Evolutionary conservation across 805 yeast genomes (phyloP).

Genomic region (Naumovozyma dairenensis): DNA sequence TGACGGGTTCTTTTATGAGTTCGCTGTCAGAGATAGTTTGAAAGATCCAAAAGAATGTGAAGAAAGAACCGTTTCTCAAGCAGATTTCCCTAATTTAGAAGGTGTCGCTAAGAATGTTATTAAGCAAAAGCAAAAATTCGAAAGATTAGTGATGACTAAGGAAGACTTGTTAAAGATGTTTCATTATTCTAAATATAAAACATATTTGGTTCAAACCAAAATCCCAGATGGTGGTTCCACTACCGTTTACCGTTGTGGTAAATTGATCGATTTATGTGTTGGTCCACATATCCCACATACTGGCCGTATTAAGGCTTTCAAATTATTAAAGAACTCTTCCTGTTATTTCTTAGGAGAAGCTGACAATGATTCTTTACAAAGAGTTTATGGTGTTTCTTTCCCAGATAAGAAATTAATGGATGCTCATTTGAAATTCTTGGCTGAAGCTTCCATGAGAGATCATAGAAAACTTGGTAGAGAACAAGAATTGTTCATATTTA

Average conservation of each 20-base stretch:
- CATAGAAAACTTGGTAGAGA: constrained; percentile 95
- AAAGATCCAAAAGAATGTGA: constrained; percentile 51
- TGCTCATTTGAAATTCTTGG: constrained; percentile 86
- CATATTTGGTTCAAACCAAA: constrained; percentile 72
- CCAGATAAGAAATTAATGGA: constrained; percentile 96
- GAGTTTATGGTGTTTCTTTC: constrained; percentile 96
- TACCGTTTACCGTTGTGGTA: constrained; percentile 96
- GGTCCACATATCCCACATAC: constrained; percentile 99
- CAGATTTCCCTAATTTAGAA: constrained; percentile 79
- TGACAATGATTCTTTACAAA: constrained; percentile 87
- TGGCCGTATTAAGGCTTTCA: constrained; percentile 89
- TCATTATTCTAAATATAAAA: constrained; percentile 91
- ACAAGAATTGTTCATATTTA: constrained; percentile 90
- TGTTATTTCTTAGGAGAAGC: constrained; percentile 94
- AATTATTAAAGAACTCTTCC: constrained; percentile 88
- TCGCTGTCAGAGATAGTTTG: constrained; percentile 47
- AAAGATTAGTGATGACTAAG: constrained; percentile 84
- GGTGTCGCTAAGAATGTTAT: constrained; percentile 79
- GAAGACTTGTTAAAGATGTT: constrained; percentile 90
- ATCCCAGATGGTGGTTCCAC: constrained; percentile 93
- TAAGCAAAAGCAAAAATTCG: constrained; percentile 91
- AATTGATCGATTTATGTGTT: constrained; percentile 89
- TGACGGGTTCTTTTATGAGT: constrained; percentile 96
- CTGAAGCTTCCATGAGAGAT: constrained; percentile 92
- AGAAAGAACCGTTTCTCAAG: constrained; percentile 63